phyloP scores from a whole-genome alignment of 2,329 filamentous ascomycete genomes.

The Biscogniauxia mediterranea region DNA sequence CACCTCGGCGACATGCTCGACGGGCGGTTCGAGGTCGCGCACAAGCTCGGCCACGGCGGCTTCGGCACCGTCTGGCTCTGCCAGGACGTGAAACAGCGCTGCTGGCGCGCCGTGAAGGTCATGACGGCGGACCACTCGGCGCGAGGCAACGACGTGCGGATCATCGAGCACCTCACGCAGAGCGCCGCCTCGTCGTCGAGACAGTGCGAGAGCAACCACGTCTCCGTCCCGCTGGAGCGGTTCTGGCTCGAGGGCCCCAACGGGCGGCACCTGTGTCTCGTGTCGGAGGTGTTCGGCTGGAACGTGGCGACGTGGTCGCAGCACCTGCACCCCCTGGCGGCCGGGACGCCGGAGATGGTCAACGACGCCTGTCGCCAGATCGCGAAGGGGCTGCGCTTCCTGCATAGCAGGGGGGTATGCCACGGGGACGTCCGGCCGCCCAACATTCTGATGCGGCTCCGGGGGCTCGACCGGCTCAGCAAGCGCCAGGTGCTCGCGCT shows the following conservation, averaged over 20 bases:
- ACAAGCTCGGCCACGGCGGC: constrained; percentile 7
- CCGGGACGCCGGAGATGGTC: neutral
- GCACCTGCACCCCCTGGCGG: neutral
- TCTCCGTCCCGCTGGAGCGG: neutral
- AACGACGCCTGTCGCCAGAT: constrained; percentile 1
- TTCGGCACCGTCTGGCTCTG: constrained; percentile 8
- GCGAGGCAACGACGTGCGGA: neutral
- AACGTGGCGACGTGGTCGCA: neutral
- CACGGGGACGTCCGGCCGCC: constrained; percentile 7
- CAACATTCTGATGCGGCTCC: constrained; percentile 1
- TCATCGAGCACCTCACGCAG: neutral
- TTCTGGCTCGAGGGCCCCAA: neutral
- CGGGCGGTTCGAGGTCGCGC: constrained; percentile 2
- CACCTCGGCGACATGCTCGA: constrained; percentile 7
- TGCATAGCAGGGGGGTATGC: neutral
- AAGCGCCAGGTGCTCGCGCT: neutral
- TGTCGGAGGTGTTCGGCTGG: neutral
- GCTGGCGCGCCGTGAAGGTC: constrained; percentile 6
- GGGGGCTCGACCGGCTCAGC: neutral
- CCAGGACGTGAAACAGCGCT: neutral
- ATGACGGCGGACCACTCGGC: constrained; percentile 4
- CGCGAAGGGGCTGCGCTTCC: constrained; percentile 2
- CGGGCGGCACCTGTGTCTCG: neutral
- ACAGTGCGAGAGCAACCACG: neutral
- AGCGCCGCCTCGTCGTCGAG: neutral